phyloP scores from a whole-genome alignment of 1,139 yeast species.

The Groenewaldozyma auringiensis region DNA sequence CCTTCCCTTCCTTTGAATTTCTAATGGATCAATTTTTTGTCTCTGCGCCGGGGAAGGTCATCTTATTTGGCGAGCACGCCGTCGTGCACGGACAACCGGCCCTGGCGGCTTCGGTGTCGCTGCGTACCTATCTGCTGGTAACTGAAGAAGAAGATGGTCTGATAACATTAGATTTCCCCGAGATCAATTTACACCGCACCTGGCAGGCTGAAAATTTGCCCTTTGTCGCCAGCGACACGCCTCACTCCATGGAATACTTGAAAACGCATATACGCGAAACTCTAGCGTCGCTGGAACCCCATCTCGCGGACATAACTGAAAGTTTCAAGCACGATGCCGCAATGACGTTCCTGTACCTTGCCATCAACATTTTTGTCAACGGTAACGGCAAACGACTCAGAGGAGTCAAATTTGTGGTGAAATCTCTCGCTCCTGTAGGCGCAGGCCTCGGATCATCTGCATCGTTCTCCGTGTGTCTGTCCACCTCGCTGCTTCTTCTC shows the following conservation, averaged over 20 bases:
- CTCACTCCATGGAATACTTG: conserved; percentile 34
- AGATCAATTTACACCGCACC: conserved; percentile 53
- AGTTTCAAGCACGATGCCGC: conserved; percentile 76
- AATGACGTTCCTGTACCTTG: conserved; percentile 74
- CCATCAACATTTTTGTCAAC: conserved; percentile 26
- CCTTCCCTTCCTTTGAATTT: no score
- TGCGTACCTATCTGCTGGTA: conserved; percentile 73
- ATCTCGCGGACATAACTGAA: conserved; percentile 37
- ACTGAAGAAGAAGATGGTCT: conserved; percentile 22
- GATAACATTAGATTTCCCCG: conserved; percentile 72
- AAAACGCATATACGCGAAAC: conserved; percentile 52
- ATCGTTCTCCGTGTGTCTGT: conserved; percentile 74
- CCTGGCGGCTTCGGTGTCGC: conserved; percentile 78
- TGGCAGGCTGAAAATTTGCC: conserved; percentile 62
- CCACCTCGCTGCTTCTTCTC: conserved; percentile 62
- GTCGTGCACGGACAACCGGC: conserved; percentile 93
- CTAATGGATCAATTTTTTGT: conserved; percentile 45
- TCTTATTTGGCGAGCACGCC: conserved; percentile 94
- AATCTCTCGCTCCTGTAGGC: conserved; percentile 88
- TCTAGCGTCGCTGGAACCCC: conserved; percentile 20
- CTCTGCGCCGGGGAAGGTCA: conserved; percentile 96
- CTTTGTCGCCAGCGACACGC: conserved; percentile 33
- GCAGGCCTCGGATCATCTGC: conserved; percentile 98
- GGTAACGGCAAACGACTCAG: conserved; percentile 15
- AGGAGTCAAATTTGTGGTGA: conserved; percentile 55